Conservation (phyloP, 208 protist species). For the Leishmania amazonensis region DNA sequence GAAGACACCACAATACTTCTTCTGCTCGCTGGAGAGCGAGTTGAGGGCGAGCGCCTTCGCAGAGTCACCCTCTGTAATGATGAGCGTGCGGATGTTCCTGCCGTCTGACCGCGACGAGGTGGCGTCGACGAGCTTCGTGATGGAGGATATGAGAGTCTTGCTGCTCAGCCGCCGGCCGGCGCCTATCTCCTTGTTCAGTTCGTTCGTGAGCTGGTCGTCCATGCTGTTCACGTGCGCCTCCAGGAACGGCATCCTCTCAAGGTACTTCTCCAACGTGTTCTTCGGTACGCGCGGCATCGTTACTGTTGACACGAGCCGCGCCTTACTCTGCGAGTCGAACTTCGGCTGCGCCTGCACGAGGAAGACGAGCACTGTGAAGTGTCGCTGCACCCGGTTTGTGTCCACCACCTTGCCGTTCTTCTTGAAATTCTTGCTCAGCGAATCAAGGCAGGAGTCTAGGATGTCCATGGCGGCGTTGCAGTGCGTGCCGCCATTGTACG, state of each 20-base stretch:
- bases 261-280: constrained; percentile 85
- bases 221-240: constrained; percentile 77
- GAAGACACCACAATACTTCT: constrained; percentile 97
- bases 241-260: constrained; percentile 81
- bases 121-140: constrained; percentile 98
- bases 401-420: constrained; percentile 91
- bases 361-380: constrained; percentile 99
- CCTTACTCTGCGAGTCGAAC: constrained; percentile 99
- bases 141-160: constrained; percentile 83
- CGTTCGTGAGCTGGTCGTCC: constrained; percentile 63
- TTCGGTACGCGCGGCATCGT: constrained; percentile 88
- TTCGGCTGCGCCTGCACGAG: constrained; percentile 98
- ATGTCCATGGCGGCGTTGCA: constrained; percentile 96
- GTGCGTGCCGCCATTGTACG: constrained; percentile 98
- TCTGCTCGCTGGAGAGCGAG: constrained; percentile 96
- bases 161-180: constrained; percentile 70
- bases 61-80: constrained; percentile 99
- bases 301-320: constrained; percentile 93
- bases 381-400: constrained; percentile 95
- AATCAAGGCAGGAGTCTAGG: constrained; percentile 72
- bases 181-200: constrained; percentile 86
- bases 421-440: constrained; percentile 62
- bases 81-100: constrained; percentile 95
- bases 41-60: constrained; percentile 97
- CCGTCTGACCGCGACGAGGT: constrained; percentile 74